phyloP scores from a whole-genome alignment of 2,329 filamentous ascomycete genomes.

The Waltergamsia citrina region DNA sequence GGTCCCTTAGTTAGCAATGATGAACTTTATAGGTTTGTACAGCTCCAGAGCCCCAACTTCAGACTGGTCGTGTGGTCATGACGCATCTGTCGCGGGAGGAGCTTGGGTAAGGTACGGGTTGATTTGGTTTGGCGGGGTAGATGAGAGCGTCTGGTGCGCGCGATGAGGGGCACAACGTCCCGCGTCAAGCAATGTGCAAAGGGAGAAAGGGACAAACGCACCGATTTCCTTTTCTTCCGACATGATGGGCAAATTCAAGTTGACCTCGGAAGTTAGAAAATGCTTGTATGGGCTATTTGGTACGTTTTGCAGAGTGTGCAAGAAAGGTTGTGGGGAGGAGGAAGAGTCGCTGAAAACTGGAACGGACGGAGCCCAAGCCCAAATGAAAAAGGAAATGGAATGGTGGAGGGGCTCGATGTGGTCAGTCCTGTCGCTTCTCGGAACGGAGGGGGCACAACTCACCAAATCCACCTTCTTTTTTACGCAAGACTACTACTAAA shows the following conservation, averaged over 20 bases:
- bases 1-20: neutral
- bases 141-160: neutral
- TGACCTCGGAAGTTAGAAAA: neutral
- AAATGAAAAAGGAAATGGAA: neutral
- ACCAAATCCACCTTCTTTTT: no score
- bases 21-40: neutral
- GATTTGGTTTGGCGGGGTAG: slow-evolving; percentile 9
- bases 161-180: slow-evolving; percentile 5
- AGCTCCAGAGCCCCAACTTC: neutral
- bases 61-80: slow-evolving; percentile 3
- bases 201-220: slow-evolving; percentile 8
- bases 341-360: neutral
- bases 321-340: neutral
- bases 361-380: neutral
- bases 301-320: neutral
- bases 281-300: neutral
- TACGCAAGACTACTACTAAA: no score
- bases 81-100: slow-evolving; percentile 3
- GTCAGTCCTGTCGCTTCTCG: no score
- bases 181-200: neutral
- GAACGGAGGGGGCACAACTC: no score
- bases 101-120: no score
- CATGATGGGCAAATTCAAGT: slow-evolving; percentile 24
- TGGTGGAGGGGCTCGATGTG: neutral
- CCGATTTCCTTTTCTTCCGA: slow-evolving; percentile 33